phyloP scores from a whole-genome alignment of 2,329 filamentous ascomycete species.

The Fusarium liriodendri region DNA sequence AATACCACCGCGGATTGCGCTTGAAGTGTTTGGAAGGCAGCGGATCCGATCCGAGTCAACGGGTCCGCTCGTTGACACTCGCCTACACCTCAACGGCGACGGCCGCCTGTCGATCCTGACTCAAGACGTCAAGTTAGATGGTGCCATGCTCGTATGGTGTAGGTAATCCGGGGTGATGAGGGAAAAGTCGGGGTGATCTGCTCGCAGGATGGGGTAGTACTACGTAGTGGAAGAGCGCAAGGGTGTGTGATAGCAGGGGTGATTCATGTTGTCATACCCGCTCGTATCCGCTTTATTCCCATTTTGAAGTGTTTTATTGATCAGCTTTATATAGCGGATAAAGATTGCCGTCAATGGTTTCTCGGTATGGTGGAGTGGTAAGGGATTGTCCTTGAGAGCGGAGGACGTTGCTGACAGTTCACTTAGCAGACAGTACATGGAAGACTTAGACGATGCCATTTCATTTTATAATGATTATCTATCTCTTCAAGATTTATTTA shows the following conservation, averaged over 20 bases:
- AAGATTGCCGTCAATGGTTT: neutral
- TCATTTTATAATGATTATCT: neutral
- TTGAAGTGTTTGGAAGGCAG: neutral
- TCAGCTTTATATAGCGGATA: neutral
- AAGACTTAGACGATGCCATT: neutral
- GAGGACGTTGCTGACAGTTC: neutral
- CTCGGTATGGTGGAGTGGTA: no score
- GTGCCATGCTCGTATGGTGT: conserved; percentile 5
- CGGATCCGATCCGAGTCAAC: neutral
- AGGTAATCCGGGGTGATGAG: neutral
- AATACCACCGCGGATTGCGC: neutral
- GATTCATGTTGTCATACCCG: neutral
- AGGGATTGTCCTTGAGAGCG: no score
- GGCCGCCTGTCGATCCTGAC: neutral
- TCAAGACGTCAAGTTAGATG: neutral
- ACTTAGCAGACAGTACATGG: neutral
- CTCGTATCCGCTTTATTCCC: neutral
- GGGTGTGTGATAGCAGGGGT: neutral
- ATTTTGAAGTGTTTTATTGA: neutral
- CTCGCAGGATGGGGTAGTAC: neutral
- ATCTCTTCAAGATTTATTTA: neutral
- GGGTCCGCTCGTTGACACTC: neutral
- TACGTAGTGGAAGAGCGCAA: neutral
- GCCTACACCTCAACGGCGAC: neutral
- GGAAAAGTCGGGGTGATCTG: neutral